Base-by-base conservation (phyloP, 768 basidiomycete species). In the Baorangia bicolor region DNA sequence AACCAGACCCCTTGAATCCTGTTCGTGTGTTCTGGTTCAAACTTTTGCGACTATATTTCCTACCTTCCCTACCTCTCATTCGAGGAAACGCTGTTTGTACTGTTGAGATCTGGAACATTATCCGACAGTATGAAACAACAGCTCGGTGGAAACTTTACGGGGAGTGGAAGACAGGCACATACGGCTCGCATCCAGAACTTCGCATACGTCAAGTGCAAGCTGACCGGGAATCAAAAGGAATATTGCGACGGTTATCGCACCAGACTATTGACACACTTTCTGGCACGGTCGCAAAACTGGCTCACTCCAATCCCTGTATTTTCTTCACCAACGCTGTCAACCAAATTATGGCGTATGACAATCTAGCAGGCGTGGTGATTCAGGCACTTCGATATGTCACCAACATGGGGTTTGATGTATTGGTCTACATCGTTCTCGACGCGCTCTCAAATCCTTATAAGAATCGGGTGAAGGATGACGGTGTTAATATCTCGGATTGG, bases 341-440 rank as follows among this genome's bases (percentile, higher is more conserved):
- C 61, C 97, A 98, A 72, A 90, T 98, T 55, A 93, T 94, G 88
- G 87, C 92, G 14, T 99, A 99, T 66, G 92, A 96, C 67, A 99
- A 98, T 71, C 74, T 97, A 50, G 92, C 92, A 11, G 81, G 81
- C 39, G 92, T 94, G 21, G 89, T 98, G 40, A 89, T 98, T 25
- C 93, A 94, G 62, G 90, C 90, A 18, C 78, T 94, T 62, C 79
- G 90, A 68, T 95, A 91, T 73, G 85, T 94, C 60, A 94, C 93
- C 4, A 88, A 87, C 58, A 88, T 99, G 81, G 92, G 92, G 8
- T 98, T 93, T 66, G 97, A 99, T 67, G 92, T 97, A 10, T 77
- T 98, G 12, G 85, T 92, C 18, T 98, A 87, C 67, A 78, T 92
- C 51, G 81, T 97, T 56, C 77, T 99, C 52, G 92, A 96, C 58